Evolutionary conservation across 2,329 filamentous ascomycete species (phyloP), one percentile per base, ranked within the genome.

Genomic region (Ascochyta viciae-villosae): DNA sequence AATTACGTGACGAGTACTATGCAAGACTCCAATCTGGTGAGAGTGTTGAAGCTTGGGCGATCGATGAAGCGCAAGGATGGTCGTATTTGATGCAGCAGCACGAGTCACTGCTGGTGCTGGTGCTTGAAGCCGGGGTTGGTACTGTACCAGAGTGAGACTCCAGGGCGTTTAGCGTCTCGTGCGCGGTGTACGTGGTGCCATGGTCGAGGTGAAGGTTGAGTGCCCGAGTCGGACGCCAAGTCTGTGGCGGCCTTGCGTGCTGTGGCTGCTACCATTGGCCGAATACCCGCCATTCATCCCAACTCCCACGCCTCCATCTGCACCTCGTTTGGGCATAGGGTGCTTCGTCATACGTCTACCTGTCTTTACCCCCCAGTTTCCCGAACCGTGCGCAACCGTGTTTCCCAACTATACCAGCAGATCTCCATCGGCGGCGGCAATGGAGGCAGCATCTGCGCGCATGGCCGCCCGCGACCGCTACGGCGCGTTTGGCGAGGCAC

Each of bases 401-500:
- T 56, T 56, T 51, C 53, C 53, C 53, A 56, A 56, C 47, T 56
- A 56, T 31, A 34, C 53, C 47, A 51, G 53, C 53, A 56, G 53
- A 56, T 42, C 53, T 56, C 54, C 54, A 52, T 50, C 52, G 35
- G 65, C 66, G 58, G 63, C 62, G 63, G 53, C 57, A 62, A 75
- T 98, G 94, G 94, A 98, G 86, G 94, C 95, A 75, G 89, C 93
- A 75, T 96, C 93, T 75, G 93, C 93, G 78, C 89, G 95, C 75
- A 96, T 96, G 83, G 95, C 94, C 73, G 90, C 93, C 71, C 88
- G 94, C 80, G 94, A 97, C 82, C 92, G 93, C 77, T 98, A 95
- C 85, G 87, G 88, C 79, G 89, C 89, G 75, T 89, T 90, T 79
- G 87, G 88, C 74, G 87, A 90, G 75, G 87, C 90, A 61, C 87